These are phyloP conservation scores for Glebionis coronaria DNA, from an alignment of 129 eudicot species.

Conservation along the genomic window DNA sequence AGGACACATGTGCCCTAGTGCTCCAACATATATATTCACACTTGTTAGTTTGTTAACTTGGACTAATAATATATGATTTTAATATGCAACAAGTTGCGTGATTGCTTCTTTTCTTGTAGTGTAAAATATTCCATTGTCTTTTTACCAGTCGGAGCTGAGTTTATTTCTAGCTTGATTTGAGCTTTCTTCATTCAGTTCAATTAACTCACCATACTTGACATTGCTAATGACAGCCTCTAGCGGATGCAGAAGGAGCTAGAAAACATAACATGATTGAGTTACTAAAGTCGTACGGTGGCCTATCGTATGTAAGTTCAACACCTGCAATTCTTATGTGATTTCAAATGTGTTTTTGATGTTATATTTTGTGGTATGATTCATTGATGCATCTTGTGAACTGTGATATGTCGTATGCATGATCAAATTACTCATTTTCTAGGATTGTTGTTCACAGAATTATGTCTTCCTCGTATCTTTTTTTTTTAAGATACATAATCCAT, in stretches of 20 bases:
- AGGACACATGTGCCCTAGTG: background rate
- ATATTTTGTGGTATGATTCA: background rate
- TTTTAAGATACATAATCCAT: background rate
- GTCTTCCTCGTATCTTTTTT: background rate
- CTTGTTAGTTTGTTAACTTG: background rate
- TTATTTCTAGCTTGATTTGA: background rate
- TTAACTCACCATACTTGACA: constrained; percentile 25
- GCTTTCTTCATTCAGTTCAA: constrained; percentile 7
- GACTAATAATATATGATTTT: background rate
- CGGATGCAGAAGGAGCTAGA: constrained; percentile 98
- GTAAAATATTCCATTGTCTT: background rate
- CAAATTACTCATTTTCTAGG: background rate
- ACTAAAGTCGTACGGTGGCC: constrained; percentile 80
- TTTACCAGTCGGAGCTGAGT: constrained; percentile 1
- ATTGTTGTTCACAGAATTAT: background rate
- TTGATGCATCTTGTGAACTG: background rate
- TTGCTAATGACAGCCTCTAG: constrained; percentile 77
- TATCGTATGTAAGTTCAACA: constrained; percentile 70
- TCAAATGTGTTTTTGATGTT: background rate
- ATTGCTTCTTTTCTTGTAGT: background rate
- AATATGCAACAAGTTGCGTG: no score
- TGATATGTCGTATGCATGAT: background rate
- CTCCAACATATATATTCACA: background rate
- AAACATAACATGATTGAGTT: constrained; percentile 75
- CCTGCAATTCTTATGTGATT: constrained; percentile 1